These are phyloP conservation scores for Onygena corvina DNA, from an alignment of 2,329 filamentous ascomycete species.

Conservation along the genomic window DNA sequence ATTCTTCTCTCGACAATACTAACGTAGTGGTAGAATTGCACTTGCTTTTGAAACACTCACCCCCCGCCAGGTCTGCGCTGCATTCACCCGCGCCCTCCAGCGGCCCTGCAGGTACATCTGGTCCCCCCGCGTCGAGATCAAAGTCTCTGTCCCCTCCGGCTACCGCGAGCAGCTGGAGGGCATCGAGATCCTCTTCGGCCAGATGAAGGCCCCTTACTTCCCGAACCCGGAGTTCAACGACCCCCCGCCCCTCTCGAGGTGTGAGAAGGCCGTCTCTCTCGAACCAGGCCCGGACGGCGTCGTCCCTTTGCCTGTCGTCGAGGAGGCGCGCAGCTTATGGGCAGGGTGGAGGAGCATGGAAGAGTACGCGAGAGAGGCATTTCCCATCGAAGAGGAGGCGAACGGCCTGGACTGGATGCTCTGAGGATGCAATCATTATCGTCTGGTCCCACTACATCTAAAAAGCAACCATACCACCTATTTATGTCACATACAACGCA, in stretches of 20 bases:
- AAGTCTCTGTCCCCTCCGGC: constrained; percentile 72
- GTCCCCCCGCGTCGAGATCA: constrained; percentile 62
- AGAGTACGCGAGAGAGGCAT: constrained; percentile 89
- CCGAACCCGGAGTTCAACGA: constrained; percentile 45
- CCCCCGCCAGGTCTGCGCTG: constrained; percentile 66
- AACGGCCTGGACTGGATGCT: constrained; percentile 92
- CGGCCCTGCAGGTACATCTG: constrained; percentile 67
- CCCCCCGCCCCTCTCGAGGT: constrained; percentile 25
- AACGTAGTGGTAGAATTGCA: constrained; percentile 50
- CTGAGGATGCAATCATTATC: constrained; percentile 15
- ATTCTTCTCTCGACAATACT: constrained; percentile 4
- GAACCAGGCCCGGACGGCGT: constrained; percentile 25
- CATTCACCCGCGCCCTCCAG: constrained; percentile 66
- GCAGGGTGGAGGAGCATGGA: constrained; percentile 81
- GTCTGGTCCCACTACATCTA: too few species aligned
- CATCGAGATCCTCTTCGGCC: constrained; percentile 48
- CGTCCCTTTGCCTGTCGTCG: constrained; percentile 55
- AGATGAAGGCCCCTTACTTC: constrained; percentile 50
- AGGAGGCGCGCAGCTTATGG: constrained; percentile 71
- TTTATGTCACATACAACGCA: too few species aligned
- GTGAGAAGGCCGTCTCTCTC: constrained; percentile 25
- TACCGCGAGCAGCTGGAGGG: constrained; percentile 76
- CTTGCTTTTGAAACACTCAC: constrained; percentile 83
- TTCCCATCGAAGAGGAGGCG: constrained; percentile 84
- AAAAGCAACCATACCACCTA: too few species aligned